phyloP scores from a whole-genome alignment of 1,284 basidiomycete species.

The Inonotus obliquus region DNA sequence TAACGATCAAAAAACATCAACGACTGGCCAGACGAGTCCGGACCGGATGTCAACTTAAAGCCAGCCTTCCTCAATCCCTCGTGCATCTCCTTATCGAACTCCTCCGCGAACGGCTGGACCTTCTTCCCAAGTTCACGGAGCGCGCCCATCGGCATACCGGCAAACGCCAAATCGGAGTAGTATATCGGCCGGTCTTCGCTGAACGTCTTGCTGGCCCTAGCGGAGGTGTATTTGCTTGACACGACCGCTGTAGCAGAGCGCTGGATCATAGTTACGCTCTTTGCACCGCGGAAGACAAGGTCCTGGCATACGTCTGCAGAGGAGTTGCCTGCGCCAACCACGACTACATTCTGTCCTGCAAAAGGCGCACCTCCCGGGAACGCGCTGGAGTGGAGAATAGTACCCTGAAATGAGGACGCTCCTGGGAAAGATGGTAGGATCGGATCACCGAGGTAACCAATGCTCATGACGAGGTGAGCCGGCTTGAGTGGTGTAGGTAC shows the following conservation, averaged over 20 bases:
- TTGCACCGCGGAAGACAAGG: conserved; percentile 28
- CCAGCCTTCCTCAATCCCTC: conserved; percentile 35
- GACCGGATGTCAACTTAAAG: conserved; percentile 33
- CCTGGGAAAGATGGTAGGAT: conserved; percentile 27
- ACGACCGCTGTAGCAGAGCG: conserved; percentile 32
- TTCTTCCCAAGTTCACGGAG: conserved; percentile 32
- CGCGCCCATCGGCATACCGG: conserved; percentile 36
- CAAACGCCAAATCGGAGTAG: conserved; percentile 41
- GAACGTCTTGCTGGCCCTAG: conserved; percentile 29
- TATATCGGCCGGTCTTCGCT: conserved; percentile 37
- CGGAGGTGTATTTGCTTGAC: conserved; percentile 24
- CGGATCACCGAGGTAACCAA: conserved; percentile 32
- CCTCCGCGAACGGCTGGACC: conserved; percentile 26
- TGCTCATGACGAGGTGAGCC: conserved; percentile 34
- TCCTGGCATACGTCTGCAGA: conserved; percentile 37
- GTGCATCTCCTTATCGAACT: conserved; percentile 32
- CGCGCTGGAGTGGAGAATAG: conserved; percentile 28
- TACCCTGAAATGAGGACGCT: conserved; percentile 29
- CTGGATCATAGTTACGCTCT: conserved; percentile 37
- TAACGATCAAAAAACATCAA: conserved; percentile 27
- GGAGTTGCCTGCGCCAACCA: conserved; percentile 37
- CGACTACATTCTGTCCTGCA: conserved; percentile 32
- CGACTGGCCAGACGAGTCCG: conserved; percentile 27
- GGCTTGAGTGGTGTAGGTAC: conserved; percentile 28
- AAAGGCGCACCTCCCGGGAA: conserved; percentile 29